phyloP scores from a whole-genome alignment of 345 rosid genomes.

The Dipteronia sinensis region DNA sequence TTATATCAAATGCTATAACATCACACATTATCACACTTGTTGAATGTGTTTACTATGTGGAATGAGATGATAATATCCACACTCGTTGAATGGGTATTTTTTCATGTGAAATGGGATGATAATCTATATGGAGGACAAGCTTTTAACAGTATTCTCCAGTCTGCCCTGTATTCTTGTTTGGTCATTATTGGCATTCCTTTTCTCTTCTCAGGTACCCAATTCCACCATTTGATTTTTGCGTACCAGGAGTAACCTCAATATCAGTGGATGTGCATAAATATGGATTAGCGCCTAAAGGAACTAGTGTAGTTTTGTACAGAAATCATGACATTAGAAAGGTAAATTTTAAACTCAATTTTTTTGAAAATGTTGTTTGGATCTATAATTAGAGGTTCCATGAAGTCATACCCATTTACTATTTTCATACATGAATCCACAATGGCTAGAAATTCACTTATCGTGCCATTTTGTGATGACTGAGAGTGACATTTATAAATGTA shows the following conservation, averaged over 20 bases:
- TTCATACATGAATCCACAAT: background rate
- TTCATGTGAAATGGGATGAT: background rate
- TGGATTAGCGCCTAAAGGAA: conserved; percentile 97
- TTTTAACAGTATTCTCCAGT: conserved; percentile 3
- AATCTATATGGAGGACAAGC: background rate
- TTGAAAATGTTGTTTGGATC: background rate
- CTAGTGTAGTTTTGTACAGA: conserved; percentile 88
- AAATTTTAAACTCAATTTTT: background rate
- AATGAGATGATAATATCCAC: background rate
- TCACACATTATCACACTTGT: background rate
- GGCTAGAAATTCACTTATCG: background rate
- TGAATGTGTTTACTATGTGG: background rate
- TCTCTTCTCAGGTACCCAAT: conserved; percentile 62
- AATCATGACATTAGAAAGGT: conserved; percentile 98
- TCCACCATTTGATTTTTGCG: conserved; percentile 86
- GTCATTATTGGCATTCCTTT: background rate
- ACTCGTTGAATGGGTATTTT: background rate
- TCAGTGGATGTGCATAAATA: conserved; percentile 94
- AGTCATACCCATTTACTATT: background rate
- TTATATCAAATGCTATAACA: background rate
- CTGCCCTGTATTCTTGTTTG: background rate
- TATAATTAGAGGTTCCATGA: background rate
- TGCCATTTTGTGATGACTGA: background rate
- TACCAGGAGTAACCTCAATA: conserved; percentile 86
- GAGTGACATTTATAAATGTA: background rate